phyloP scores from a whole-genome alignment of 1,284 basidiomycete species.

The Schizopora paradoxa region DNA sequence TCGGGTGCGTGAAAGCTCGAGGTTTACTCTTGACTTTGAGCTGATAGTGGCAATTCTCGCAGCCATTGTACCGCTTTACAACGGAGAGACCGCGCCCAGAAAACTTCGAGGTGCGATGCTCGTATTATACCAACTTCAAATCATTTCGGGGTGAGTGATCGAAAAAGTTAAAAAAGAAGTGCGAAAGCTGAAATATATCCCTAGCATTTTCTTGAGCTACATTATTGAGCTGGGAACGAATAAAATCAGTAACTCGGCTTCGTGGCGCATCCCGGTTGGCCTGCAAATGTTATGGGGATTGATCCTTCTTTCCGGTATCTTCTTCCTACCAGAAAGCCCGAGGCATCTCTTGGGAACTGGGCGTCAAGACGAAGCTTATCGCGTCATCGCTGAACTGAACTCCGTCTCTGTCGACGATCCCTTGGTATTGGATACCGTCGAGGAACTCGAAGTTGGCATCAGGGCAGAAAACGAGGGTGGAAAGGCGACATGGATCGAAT shows the following conservation, averaged over 20 bases:
- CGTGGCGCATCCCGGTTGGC: slow-evolving; percentile 69
- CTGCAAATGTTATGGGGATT: slow-evolving; percentile 66
- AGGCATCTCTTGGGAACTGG: slow-evolving; percentile 58
- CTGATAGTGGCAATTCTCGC: neutral
- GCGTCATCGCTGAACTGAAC: slow-evolving; percentile 64
- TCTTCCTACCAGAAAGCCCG: slow-evolving; percentile 80
- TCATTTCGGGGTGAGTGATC: slow-evolving; percentile 53
- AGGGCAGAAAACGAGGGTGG: slow-evolving; percentile 69
- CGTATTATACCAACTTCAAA: slow-evolving; percentile 73
- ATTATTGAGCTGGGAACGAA: slow-evolving; percentile 71
- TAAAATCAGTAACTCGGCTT: slow-evolving; percentile 49
- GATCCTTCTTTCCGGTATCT: slow-evolving; percentile 61
- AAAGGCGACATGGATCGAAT: slow-evolving; percentile 74
- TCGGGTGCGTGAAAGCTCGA: slow-evolving; percentile 40
- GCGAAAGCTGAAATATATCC: neutral
- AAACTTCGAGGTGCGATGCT: slow-evolving; percentile 68
- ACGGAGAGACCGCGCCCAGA: slow-evolving; percentile 76
- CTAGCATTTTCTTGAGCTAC: slow-evolving; percentile 67
- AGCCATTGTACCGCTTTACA: slow-evolving; percentile 79
- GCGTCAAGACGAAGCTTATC: slow-evolving; percentile 47
- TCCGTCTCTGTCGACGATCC: slow-evolving; percentile 54
- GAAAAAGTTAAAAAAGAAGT: neutral
- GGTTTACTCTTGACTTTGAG: neutral
- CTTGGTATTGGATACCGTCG: slow-evolving; percentile 58
- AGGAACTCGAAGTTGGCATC: slow-evolving; percentile 67